These are phyloP conservation scores for Platanthera guangdongensis DNA, from an alignment of 106 monocot genomes.

Conservation along the genomic window DNA sequence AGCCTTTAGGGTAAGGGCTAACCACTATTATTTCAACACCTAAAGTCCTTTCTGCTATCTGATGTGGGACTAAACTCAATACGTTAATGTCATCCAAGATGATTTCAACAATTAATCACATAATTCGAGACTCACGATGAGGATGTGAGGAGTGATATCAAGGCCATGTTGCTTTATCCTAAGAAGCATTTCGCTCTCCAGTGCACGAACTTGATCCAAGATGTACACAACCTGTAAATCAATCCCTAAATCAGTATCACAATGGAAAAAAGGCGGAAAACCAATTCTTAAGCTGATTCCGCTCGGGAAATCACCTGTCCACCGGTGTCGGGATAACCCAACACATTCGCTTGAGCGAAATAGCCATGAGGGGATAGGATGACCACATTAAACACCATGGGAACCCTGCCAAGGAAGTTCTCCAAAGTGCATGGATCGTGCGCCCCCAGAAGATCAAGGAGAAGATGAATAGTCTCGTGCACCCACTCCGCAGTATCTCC, in stretches of 20 bases:
- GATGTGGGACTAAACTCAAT: too few relatives aligned
- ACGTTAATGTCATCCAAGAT: too few relatives aligned
- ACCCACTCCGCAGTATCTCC: slow-evolving; percentile 70
- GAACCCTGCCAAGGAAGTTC: slow-evolving; percentile 72
- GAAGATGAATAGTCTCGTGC: slow-evolving; percentile 60
- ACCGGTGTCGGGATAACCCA: slow-evolving; percentile 97
- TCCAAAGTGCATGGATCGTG: slow-evolving; percentile 76
- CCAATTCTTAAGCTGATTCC: background rate
- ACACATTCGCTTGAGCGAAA: slow-evolving; percentile 93
- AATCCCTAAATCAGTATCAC: background rate
- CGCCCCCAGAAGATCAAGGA: slow-evolving; percentile 34
- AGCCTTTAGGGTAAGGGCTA: too few relatives aligned
- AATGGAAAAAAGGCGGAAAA: too few relatives aligned
- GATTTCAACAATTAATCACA: background rate
- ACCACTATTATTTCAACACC: too few relatives aligned
- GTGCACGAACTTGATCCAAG: slow-evolving; percentile 94
- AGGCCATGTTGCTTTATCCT: slow-evolving; percentile 86
- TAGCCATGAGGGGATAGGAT: slow-evolving; percentile 97
- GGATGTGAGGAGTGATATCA: slow-evolving; percentile 68
- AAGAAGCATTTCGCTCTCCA: slow-evolving; percentile 86
- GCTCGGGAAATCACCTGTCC: slow-evolving; percentile 57
- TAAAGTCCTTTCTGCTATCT: too few relatives aligned
- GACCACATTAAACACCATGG: slow-evolving; percentile 95
- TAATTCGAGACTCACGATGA: slow-evolving; percentile 56
- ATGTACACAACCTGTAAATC: slow-evolving; percentile 81